A percentile compares a stretch with the other conserved stretches of the same genome.
phyloP scores from a whole-genome alignment of 2,329 filamentous ascomycete species.

The Colletotrichum euphorbiae region DNA sequence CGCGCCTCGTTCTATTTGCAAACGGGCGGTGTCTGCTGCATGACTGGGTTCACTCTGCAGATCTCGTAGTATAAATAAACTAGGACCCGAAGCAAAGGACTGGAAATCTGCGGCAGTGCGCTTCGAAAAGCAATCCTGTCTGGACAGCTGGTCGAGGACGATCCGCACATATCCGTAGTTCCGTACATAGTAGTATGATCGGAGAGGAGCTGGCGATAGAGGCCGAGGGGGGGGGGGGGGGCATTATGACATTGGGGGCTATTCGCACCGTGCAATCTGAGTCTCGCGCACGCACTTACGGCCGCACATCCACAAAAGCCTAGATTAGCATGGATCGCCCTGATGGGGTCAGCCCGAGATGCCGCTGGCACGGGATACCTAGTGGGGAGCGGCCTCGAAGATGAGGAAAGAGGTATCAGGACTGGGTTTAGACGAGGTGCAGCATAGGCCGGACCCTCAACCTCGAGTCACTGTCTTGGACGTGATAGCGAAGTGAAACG shows the following conservation, averaged over 20 bases:
- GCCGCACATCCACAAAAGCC: conserved; percentile 18
- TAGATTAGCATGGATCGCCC: conserved; percentile 20
- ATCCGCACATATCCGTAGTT: no score
- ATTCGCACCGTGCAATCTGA: conserved; percentile 6
- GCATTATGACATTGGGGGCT: conserved; percentile 19
- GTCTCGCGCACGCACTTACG: conserved; percentile 18
- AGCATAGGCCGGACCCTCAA: background rate
- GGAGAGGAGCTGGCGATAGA: background rate
- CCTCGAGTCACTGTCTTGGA: background rate
- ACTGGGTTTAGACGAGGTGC: background rate
- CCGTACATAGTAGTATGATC: background rate
- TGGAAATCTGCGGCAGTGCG: conserved; percentile 3
- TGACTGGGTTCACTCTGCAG: background rate
- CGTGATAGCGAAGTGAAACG: conserved; percentile 5
- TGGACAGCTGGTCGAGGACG: background rate
- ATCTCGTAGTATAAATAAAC: background rate
- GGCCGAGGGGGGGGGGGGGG: background rate
- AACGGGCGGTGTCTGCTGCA: background rate
- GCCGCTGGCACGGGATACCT: conserved; percentile 16
- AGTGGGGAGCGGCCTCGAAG: conserved; percentile 12
- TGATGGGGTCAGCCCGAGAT: conserved; percentile 25
- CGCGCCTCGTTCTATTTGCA: conserved; percentile 4
- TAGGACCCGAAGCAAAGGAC: conserved; percentile 11
- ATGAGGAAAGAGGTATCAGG: conserved; percentile 34
- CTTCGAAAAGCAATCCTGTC: conserved; percentile 15